Evolutionary conservation across 768 basidiomycete genomes (phyloP).

Genomic region (Clathrus columnatus): DNA sequence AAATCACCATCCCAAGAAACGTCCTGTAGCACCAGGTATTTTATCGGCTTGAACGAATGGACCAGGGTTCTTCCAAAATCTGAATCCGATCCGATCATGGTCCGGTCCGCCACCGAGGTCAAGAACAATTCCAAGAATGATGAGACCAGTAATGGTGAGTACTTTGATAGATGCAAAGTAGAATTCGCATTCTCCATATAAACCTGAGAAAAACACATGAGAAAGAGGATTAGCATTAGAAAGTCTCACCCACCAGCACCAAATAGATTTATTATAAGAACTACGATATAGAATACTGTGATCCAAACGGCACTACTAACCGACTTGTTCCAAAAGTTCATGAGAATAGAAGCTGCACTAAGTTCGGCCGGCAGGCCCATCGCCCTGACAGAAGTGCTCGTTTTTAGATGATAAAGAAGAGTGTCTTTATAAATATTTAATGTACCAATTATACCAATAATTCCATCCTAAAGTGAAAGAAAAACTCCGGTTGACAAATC

Average conservation of each 20-base stretch:
- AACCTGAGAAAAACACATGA: slow-evolving; percentile 11
- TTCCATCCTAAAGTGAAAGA: slow-evolving; percentile 51
- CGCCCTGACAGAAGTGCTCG: slow-evolving; percentile 21
- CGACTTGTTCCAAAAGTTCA: slow-evolving; percentile 60
- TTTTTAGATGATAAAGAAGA: neutral
- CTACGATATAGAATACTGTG: slow-evolving; percentile 18
- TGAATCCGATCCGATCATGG: slow-evolving; percentile 71
- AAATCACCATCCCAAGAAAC: slow-evolving; percentile 64
- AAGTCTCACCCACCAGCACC: slow-evolving; percentile 21
- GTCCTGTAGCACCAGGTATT: slow-evolving; percentile 62
- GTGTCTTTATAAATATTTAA: neutral
- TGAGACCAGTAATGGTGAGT: slow-evolving; percentile 65
- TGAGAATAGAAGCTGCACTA: slow-evolving; percentile 58
- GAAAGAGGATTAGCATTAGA: neutral
- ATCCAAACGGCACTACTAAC: slow-evolving; percentile 27
- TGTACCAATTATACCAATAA: slow-evolving; percentile 20
- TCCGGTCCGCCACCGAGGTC: slow-evolving; percentile 85
- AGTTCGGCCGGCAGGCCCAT: slow-evolving; percentile 65
- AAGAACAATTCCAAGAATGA: slow-evolving; percentile 57
- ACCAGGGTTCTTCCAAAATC: slow-evolving; percentile 73
- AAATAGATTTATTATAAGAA: slow-evolving; percentile 30
- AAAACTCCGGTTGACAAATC: slow-evolving; percentile 71
- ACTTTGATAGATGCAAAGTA: slow-evolving; percentile 90
- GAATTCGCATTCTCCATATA: slow-evolving; percentile 55
- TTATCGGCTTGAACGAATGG: slow-evolving; percentile 67